Conservation (phyloP, 169 alveolate species). For the Perkinsus chesapeaki region DNA sequence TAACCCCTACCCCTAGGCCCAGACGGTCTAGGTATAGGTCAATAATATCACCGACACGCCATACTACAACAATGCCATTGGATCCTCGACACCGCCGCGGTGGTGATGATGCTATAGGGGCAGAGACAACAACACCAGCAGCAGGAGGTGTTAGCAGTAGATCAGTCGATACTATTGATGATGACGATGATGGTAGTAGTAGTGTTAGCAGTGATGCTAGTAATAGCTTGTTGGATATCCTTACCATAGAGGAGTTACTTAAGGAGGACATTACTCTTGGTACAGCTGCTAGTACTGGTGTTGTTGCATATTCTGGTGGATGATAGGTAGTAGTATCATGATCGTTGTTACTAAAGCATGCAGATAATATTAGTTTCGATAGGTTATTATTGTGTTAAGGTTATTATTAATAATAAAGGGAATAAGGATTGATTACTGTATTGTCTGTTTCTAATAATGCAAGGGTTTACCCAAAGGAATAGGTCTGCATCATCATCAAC, state of each 20-base stretch:
- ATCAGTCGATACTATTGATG: too few species aligned
- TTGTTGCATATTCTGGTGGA: background rate
- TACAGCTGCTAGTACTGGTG: background rate
- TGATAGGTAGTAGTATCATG: background rate
- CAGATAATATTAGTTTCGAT: background rate
- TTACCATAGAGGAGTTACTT: background rate
- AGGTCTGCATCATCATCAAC: background rate
- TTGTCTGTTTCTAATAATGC: too few species aligned
- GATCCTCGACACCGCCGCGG: too few species aligned
- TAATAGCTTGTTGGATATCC: background rate
- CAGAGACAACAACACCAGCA: too few species aligned
- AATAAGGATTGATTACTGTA: too few species aligned
- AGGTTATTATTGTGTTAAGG: background rate
- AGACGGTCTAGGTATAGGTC: background rate
- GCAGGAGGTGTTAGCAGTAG: too few species aligned
- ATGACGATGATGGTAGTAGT: background rate
- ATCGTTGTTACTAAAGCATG: background rate
- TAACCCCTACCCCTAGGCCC: background rate
- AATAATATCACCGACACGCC: background rate
- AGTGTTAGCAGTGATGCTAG: background rate
- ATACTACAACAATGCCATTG: background rate
- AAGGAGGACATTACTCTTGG: background rate
- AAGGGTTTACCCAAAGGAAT: background rate
- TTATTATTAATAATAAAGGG: background rate
- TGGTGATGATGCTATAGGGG: too few species aligned